Conservation (phyloP, 441 rosid genomes). For the Adansonia gregorii region DNA sequence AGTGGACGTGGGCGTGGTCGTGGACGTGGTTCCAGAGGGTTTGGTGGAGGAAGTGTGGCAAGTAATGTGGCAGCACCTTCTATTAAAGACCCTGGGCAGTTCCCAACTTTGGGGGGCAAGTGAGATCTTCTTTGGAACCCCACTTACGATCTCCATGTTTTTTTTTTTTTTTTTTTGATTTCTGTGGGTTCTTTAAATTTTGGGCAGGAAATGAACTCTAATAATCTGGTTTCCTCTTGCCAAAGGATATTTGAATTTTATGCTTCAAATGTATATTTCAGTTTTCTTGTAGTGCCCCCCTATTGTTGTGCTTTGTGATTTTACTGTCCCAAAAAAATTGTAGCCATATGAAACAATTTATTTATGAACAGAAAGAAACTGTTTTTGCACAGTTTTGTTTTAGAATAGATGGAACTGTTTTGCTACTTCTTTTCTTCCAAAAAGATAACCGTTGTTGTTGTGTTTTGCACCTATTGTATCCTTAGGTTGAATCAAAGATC, state of each 20-base stretch:
- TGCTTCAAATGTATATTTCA: conserved; percentile 36
- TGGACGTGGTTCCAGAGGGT: conserved; percentile 60
- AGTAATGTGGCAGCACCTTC: conserved; percentile 52
- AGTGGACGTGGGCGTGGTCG: conserved; percentile 59
- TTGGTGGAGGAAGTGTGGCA: conserved; percentile 32
- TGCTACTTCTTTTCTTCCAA: background rate
- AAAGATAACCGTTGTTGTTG: background rate
- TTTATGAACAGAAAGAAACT: background rate
- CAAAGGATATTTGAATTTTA: conserved; percentile 14
- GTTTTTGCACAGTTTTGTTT: conserved; percentile 23
- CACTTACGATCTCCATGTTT: background rate
- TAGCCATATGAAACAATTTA: conserved; percentile 28
- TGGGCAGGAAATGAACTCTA: background rate
- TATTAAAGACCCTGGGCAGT: conserved; percentile 66
- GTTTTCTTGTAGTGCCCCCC: background rate
- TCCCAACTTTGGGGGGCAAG: conserved; percentile 66
- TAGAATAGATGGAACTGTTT: conserved; percentile 9
- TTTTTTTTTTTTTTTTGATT: background rate
- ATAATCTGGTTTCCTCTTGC: conserved; percentile 12
- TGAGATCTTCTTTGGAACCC: conserved; percentile 21
- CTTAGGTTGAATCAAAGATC: background rate
- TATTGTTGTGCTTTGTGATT: background rate
- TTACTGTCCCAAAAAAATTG: background rate
- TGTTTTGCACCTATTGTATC: background rate
- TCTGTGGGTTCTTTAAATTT: background rate